These are phyloP conservation scores for Agastache rugosa DNA, from an alignment of 257 asterid genomes.

Conservation along the genomic window DNA sequence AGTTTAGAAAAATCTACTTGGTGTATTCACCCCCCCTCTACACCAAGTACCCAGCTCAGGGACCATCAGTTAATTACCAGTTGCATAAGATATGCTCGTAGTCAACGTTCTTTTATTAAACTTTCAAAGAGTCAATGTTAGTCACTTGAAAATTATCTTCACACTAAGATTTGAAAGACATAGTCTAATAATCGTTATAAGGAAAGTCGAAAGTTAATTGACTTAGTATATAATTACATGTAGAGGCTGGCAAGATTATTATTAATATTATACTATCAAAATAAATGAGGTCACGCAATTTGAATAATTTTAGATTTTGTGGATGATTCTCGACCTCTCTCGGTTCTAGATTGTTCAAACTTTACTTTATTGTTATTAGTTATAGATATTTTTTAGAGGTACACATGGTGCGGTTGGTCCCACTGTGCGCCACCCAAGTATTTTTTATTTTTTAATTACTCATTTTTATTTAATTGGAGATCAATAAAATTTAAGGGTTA, in stretches of 20 bases:
- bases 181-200: background rate
- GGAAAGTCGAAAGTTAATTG: background rate
- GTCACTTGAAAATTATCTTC: conserved; percentile 1
- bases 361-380: background rate
- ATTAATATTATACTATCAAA: background rate
- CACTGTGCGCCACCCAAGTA: too few relatives aligned
- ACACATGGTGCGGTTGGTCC: background rate
- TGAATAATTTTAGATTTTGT: background rate
- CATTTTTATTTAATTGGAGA: too few relatives aligned
- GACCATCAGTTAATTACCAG: background rate
- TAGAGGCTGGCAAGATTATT: background rate
- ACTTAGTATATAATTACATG: background rate
- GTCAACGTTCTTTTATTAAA: conserved; percentile 20
- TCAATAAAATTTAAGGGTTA: too few relatives aligned
- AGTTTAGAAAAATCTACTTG: too few relatives aligned
- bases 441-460: too few relatives aligned
- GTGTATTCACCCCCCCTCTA: too few relatives aligned
- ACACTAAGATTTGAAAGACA: conserved; percentile 19
- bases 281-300: background rate
- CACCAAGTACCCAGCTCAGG: too few relatives aligned
- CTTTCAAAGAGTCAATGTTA: conserved; percentile 8
- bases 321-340: background rate
- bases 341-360: background rate
- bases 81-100: background rate
- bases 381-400: background rate